Percentiles rank a stretch among this genome's conserved stretches.
These are phyloP conservation scores for Orbilia ellipsospora DNA, from an alignment of 2,329 filamentous ascomycete genomes.

Conservation along the genomic window DNA sequence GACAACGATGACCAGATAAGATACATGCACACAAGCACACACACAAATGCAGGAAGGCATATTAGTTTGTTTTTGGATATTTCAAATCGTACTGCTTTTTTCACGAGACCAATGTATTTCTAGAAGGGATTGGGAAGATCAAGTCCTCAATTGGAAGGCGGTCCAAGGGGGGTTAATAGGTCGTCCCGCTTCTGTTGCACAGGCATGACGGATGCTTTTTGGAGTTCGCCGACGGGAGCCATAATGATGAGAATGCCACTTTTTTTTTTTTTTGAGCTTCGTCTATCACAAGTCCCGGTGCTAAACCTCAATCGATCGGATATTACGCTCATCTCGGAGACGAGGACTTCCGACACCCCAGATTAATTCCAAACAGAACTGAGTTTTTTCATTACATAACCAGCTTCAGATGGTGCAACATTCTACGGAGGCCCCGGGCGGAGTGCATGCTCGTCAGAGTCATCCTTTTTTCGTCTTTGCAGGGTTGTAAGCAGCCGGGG, in stretches of 20 bases:
- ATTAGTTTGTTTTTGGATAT: neutral
- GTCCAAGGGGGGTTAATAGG: neutral
- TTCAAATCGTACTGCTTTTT: neutral
- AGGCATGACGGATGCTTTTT: no score
- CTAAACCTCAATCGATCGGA: no score
- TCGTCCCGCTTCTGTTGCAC: neutral
- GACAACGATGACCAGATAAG: neutral
- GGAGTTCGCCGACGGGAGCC: no score
- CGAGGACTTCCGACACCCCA: no score
- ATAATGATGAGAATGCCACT: no score
- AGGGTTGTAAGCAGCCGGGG: neutral
- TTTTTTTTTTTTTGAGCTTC: no score
- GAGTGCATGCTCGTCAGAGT: conserved; percentile 16
- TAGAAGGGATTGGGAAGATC: neutral
- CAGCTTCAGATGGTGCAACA: no score
- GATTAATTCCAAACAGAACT: no score
- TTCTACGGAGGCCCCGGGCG: neutral
- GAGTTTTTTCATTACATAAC: no score
- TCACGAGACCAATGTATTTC: conserved; percentile 1
- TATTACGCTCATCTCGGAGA: no score
- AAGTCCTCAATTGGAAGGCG: neutral
- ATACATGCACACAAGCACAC: neutral
- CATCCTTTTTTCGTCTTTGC: conserved; percentile 1
- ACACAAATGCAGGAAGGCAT: neutral
- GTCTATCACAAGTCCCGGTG: no score